Evolutionary conservation across 2,329 filamentous ascomycete species (phyloP), one percentile per base, ranked within the genome.

Genomic region (Stagonosporopsis cucurbitacearum): DNA sequence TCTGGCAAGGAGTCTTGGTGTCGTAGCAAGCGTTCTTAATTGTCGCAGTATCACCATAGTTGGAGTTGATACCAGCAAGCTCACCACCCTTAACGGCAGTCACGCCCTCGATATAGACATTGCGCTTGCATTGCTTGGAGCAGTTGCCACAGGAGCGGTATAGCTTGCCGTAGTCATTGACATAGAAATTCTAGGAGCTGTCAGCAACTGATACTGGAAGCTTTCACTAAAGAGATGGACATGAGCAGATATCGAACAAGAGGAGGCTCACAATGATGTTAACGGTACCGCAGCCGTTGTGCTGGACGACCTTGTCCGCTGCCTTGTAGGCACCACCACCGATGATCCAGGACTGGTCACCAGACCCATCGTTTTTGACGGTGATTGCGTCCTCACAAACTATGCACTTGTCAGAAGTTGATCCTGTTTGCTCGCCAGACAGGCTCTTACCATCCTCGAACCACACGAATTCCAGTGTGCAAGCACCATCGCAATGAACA

Each of bases 401-500:
- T 41, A 67, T 11, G 13, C 13, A 6, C 1, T 2, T 4, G 19
- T 54, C 25, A 54, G 44, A 43, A 36, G 6, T 11, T 12, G 6
- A 6, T 9, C 15, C 3, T 26, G n/a, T 3, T 3, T 15, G 3
- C 32, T 13, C n/a, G 6, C 23, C 4, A 6, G 17, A 26, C 26
- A 17, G 2, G 6, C 13, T 30, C 33, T 32, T 23, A 55, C 52
- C 52, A 35, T 70, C 70, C 40, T 67, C 62, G 58, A 71, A 79
- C 74, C 75, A 78, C 23, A 78, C 75, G 52, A 76, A 77, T 35
- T 74, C 74, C 19, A 81, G 67, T n/a, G 75, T 79, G 67, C 80
- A 82, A 33, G 75, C 72, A 4, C 57, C 60, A 58, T 77, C 69
- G 70, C 81, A 82, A 71, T 83, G 80, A 20, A 83, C 77, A 52